phyloP scores from a whole-genome alignment of 306 rosid genomes.

The Canavalia gladiata region DNA sequence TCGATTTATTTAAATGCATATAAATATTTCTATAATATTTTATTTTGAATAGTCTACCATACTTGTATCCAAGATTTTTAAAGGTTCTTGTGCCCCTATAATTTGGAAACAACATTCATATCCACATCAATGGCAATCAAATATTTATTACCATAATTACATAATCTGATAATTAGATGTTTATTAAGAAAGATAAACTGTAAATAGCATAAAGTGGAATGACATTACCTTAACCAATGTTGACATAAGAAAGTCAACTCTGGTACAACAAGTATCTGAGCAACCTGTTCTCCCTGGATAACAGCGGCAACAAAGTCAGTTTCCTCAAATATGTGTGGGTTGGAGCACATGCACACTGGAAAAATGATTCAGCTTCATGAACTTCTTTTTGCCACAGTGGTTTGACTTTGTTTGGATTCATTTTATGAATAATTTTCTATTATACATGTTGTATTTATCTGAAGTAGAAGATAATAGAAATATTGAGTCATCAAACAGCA shows the following conservation, averaged over 20 bases:
- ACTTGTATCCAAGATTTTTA: slow-evolving; percentile 6
- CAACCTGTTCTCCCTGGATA: slow-evolving; percentile 84
- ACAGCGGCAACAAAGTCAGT: slow-evolving; percentile 32
- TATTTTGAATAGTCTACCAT: background rate
- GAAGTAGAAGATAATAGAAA: slow-evolving; percentile 24
- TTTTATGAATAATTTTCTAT: background rate
- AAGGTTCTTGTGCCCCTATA: background rate
- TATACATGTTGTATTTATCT: background rate
- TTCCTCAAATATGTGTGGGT: too few relatives aligned
- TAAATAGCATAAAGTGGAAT: slow-evolving; percentile 30
- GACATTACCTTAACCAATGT: slow-evolving; percentile 72
- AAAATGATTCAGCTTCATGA: too few relatives aligned
- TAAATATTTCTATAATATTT: background rate
- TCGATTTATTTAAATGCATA: background rate
- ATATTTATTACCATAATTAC: background rate
- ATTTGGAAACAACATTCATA: background rate
- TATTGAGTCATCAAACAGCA: slow-evolving; percentile 17
- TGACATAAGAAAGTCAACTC: slow-evolving; percentile 78
- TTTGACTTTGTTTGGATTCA: slow-evolving; percentile 18
- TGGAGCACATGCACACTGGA: too few relatives aligned
- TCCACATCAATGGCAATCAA: background rate
- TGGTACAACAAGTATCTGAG: slow-evolving; percentile 82
- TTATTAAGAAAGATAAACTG: slow-evolving; percentile 17
- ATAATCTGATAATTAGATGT: slow-evolving; percentile 32
- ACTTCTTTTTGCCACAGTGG: background rate